Conservation (phyloP, 2,329 filamentous ascomycete genomes). For the Penicillium janthinellum region DNA sequence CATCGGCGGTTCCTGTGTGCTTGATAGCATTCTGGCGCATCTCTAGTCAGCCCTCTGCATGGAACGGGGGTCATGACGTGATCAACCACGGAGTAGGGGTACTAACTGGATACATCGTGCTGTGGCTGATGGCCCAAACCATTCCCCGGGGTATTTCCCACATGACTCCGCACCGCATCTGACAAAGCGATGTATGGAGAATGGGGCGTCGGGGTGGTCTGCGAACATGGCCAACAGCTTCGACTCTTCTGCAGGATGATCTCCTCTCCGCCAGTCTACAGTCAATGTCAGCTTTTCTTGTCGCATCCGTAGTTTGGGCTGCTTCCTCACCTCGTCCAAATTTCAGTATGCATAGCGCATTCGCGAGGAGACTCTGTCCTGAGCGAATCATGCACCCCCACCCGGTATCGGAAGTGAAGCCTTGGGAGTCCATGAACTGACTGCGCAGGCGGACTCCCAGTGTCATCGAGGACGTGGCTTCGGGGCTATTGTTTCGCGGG, state of each 20-base stretch:
- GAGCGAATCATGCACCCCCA: constrained; percentile 99
- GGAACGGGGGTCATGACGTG: not conserved
- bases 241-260: constrained; percentile 62
- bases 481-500: constrained; percentile 73
- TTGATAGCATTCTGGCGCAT: constrained; percentile 68
- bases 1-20: constrained; percentile 61
- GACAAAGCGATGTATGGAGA: constrained; percentile 95
- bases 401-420: constrained; percentile 90
- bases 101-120: constrained; percentile 89
- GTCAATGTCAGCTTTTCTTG: constrained; percentile 24
- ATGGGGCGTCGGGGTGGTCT: constrained; percentile 81
- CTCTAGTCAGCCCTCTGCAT: not conserved
- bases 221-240: constrained; percentile 79
- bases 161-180: constrained; percentile 82
- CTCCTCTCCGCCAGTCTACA: constrained; percentile 73
- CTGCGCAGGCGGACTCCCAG: constrained; percentile 81
- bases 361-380: constrained; percentile 89
- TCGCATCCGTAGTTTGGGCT: not conserved
- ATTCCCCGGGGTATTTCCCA: constrained; percentile 93
- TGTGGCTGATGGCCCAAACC: constrained; percentile 98
- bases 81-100: constrained; percentile 8
- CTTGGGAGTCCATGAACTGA: constrained; percentile 73
- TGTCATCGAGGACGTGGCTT: constrained; percentile 71
- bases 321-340: constrained; percentile 71
- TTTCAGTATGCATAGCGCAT: constrained; percentile 71